A percentile compares a stretch with the other conserved stretches of the same genome.
These are phyloP conservation scores for Penicillium macrosclerotiorum DNA, from an alignment of 495 filamentous ascomycete species.

Conservation along the genomic window DNA sequence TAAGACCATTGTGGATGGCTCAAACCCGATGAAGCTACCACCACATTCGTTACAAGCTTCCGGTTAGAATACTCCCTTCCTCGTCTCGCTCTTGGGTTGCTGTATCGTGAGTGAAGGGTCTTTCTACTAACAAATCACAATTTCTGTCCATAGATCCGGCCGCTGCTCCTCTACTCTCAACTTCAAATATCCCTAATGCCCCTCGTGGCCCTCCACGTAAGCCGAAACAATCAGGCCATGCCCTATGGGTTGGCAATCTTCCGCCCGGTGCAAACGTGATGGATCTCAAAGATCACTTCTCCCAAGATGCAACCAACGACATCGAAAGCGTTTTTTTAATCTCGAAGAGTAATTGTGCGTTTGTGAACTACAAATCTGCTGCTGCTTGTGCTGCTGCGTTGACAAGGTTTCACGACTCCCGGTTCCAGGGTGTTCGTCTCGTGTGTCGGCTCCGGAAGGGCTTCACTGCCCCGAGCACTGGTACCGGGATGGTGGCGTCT, in stretches of 20 bases:
- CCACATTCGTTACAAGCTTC: constrained; percentile 12
- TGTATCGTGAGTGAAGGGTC: background rate
- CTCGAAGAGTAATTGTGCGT: constrained; percentile 96
- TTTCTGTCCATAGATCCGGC: constrained; percentile 8
- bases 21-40: constrained; percentile 29
- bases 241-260: constrained; percentile 95
- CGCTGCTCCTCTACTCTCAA: constrained; percentile 17
- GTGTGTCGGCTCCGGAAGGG: constrained; percentile 83
- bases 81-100: no score
- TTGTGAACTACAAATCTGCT: constrained; percentile 93
- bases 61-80: constrained; percentile 17
- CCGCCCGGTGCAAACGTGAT: constrained; percentile 77
- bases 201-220: constrained; percentile 89
- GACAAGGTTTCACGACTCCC: constrained; percentile 84
- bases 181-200: constrained; percentile 36
- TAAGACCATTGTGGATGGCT: constrained; percentile 46
- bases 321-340: constrained; percentile 93
- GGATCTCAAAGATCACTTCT: constrained; percentile 87
- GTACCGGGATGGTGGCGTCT: constrained; percentile 12
- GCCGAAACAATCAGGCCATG: constrained; percentile 89
- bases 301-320: constrained; percentile 69
- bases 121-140: constrained; percentile 1
- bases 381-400: constrained; percentile 72
- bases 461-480: constrained; percentile 34
- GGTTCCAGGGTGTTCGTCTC: constrained; percentile 83